Base-by-base conservation (phyloP, 1,284 basidiomycete genomes). In the Cryptococcus jaspeensis region DNA sequence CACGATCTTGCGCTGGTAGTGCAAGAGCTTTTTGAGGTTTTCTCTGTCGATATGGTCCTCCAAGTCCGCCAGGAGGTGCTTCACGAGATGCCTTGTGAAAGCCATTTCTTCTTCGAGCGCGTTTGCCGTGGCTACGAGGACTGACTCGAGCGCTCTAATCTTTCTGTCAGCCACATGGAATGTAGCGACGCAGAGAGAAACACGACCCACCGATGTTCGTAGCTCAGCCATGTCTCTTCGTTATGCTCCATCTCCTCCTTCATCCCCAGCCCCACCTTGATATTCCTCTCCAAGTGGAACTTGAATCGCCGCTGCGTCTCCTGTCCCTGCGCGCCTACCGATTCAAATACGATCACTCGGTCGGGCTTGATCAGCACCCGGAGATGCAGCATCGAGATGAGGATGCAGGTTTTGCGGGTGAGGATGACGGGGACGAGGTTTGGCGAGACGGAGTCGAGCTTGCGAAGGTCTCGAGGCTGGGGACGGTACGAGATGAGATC, bases 351-450 rank as follows among this genome's bases (percentile, higher is more conserved):
- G 43, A 97, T 82, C 41, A 98, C 91, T 39, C 88, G 83, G 73
- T 97, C 91, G 5, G 90, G 87, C 78, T 98, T 98, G 73, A 99
- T 87, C 46, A 98, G 84, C 1, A 92, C 93, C 52, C 94, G 86
- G 50, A 98, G 90, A 72, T 98, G 93, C 38, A 98, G 84, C 46
- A 98, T 89, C 64, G 96, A 97, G 54, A 97, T 89, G 61, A 97
- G 81, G 63, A 98, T 88, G 48, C 90, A 91, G 73, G 91, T 87
- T 68, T 87, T 87, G 59, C 95, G 84, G 42, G 90, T 86, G 45
- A 99, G 83, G 69, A 98, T 96, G 39, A 92, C 93, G 35, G 95
- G 94, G 15, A 98, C 91, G 55, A 95, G 84, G 76, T 94, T 96
- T 20, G 93, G 92, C 58, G 94, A 85, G 61, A 92, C 83, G 13